Evolutionary conservation across 2,329 filamentous ascomycete species (phyloP), one percentile per base, ranked within the genome.

Genomic region (Phialemoniopsis sp.): DNA sequence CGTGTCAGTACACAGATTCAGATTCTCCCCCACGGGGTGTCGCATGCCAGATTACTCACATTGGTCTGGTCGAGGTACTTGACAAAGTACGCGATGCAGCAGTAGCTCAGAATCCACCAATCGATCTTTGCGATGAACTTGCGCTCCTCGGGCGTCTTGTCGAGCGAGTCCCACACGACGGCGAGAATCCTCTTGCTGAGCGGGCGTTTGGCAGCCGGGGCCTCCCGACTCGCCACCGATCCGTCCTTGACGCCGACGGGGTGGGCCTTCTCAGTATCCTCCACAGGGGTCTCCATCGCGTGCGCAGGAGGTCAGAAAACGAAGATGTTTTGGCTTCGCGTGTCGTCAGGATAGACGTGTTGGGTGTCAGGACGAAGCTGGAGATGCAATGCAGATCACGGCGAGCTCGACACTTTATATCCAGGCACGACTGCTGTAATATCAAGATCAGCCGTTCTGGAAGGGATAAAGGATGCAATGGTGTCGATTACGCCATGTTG

Each of bases 11-110:
- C 3, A 0, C 30, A 32, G 16, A 15, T 2, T 14, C 2, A 29
- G 13, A 13, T 7, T 12, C 15, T 32, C 13, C 13, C 30, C 30
- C 15, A 16, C 30, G 15, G 30, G 15, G 30, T n/a, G 15, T 32
- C 13, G 30, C 21, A 26, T 26, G 21, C 21, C 21, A 26, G 6
- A 26, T 26, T 26, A 26, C 21, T 26, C 21, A 26, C 21, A 26
- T 26, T 53, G 0, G 56, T 58, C 34, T 60, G 56, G 39, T 64
- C 58, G 7, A 66, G 46, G 19, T 58, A 60, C 45, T 63, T 64
- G 53, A 64, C 59, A 32, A 66, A 66, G 40, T 63, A 64, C 2
- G 58, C 59, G 2, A 62, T 31, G 15, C 57, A 65, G 4, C 53
- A 56, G 38, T 62, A 62, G 1, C 54, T 61, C 17, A 66, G 37